phyloP scores from a whole-genome alignment of 2,329 filamentous ascomycete genomes.

The Cladosporium austrohemisphaericum region DNA sequence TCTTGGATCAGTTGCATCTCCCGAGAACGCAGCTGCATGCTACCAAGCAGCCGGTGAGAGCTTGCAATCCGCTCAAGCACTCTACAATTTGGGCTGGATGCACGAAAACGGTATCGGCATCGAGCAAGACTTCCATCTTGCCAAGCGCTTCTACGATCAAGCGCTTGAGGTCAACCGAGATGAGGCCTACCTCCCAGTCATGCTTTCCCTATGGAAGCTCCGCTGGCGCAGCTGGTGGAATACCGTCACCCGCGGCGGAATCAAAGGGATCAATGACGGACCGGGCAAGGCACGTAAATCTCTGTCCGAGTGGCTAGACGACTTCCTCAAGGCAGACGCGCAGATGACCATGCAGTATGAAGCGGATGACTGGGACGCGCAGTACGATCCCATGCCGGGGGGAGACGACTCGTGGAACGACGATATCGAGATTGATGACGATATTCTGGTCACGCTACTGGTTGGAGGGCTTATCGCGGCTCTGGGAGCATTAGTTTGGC shows the following conservation, averaged over 20 bases:
- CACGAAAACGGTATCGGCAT: slow-evolving; percentile 94
- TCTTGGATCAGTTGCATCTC: slow-evolving; percentile 60
- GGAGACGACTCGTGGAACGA: slow-evolving; percentile 55
- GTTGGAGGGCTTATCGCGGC: slow-evolving; percentile 74
- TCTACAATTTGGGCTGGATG: slow-evolving; percentile 99
- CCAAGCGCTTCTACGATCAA: slow-evolving; percentile 92
- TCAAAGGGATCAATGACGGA: slow-evolving; percentile 90
- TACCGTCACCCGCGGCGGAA: slow-evolving; percentile 78
- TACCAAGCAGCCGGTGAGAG: slow-evolving; percentile 91
- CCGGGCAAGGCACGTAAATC: slow-evolving; percentile 39
- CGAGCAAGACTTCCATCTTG: slow-evolving; percentile 92
- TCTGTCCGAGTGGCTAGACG: slow-evolving; percentile 78
- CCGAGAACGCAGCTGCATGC: slow-evolving; percentile 86
- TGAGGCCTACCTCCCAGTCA: slow-evolving; percentile 91
- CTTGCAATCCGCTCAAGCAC: slow-evolving; percentile 85
- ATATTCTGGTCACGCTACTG: slow-evolving; percentile 76
- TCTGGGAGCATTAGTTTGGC: slow-evolving; percentile 75
- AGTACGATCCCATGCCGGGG: slow-evolving; percentile 46
- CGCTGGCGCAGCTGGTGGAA: slow-evolving; percentile 90
- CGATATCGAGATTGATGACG: slow-evolving; percentile 62
- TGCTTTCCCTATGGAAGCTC: slow-evolving; percentile 80
- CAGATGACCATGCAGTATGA: slow-evolving; percentile 46
- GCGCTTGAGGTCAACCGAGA: slow-evolving; percentile 78
- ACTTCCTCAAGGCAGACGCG: slow-evolving; percentile 66
- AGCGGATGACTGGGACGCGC: slow-evolving; percentile 43